A percentile compares a stretch with the other conserved stretches of the same genome.
These are phyloP conservation scores for Galerina marginata DNA, from an alignment of 768 basidiomycete genomes.

Conservation along the genomic window DNA sequence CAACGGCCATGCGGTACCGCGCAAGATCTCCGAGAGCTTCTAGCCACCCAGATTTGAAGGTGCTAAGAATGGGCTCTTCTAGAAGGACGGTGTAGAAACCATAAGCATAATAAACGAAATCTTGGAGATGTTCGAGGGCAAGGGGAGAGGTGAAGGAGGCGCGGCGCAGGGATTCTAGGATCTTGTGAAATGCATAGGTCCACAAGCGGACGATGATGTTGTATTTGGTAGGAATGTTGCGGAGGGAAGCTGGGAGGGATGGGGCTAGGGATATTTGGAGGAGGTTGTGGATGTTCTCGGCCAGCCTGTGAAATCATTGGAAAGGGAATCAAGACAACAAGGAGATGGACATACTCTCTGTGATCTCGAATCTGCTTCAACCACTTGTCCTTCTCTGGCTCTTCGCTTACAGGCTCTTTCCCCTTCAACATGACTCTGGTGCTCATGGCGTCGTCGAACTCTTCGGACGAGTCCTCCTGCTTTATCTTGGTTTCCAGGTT, in stretches of 20 bases:
- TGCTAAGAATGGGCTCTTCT: slow-evolving; percentile 74
- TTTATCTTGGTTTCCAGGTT: slow-evolving; percentile 78
- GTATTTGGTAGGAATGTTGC: slow-evolving; percentile 91
- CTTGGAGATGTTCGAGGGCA: slow-evolving; percentile 90
- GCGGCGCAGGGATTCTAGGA: slow-evolving; percentile 89
- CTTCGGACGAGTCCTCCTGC: slow-evolving; percentile 62
- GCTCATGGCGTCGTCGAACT: slow-evolving; percentile 51
- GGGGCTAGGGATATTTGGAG: slow-evolving; percentile 87
- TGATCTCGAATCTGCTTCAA: slow-evolving; percentile 75
- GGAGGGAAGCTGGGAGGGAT: slow-evolving; percentile 84
- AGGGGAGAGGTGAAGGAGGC: slow-evolving; percentile 71
- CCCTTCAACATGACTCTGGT: slow-evolving; percentile 49
- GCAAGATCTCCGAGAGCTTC: slow-evolving; percentile 97
- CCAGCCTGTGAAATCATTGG: slow-evolving; percentile 58
- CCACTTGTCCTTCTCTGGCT: slow-evolving; percentile 79
- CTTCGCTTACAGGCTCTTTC: slow-evolving; percentile 52
- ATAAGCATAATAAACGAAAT: slow-evolving; percentile 95
- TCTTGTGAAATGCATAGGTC: slow-evolving; percentile 88
- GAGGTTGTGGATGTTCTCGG: slow-evolving; percentile 89
- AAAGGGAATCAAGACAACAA: slow-evolving; percentile 13
- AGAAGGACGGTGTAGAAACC: slow-evolving; percentile 89
- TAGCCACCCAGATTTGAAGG: slow-evolving; percentile 87
- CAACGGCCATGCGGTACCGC: slow-evolving; percentile 94
- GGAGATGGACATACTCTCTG: slow-evolving; percentile 66
- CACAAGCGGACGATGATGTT: slow-evolving; percentile 94